These are phyloP conservation scores for Apiospora aurea DNA, from an alignment of 2,329 filamentous ascomycete genomes.

Conservation along the genomic window DNA sequence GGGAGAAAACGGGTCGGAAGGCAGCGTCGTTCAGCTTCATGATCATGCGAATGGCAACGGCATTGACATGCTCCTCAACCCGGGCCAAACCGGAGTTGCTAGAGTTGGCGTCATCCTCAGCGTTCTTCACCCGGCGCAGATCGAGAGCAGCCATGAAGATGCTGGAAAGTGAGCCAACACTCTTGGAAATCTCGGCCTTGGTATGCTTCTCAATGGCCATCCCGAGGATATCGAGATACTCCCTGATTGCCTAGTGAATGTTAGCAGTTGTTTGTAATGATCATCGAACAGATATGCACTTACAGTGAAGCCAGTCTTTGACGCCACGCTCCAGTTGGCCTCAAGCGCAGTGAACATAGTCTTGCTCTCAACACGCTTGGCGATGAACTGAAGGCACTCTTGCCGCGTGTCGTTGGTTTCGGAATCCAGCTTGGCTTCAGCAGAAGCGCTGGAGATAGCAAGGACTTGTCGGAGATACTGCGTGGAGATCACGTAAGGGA, in stretches of 20 bases:
- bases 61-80: conserved; percentile 71
- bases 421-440: conserved; percentile 65
- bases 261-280: conserved; percentile 38
- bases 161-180: conserved; percentile 72
- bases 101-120: conserved; percentile 52
- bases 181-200: conserved; percentile 81
- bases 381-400: conserved; percentile 76
- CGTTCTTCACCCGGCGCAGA: conserved; percentile 63
- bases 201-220: conserved; percentile 77
- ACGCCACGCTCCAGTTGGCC: conserved; percentile 73
- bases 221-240: conserved; percentile 74
- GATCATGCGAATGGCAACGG: conserved; percentile 84
- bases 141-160: conserved; percentile 69
- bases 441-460: conserved; percentile 74
- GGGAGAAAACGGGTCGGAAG: conserved; percentile 90
- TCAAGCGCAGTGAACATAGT: conserved; percentile 78
- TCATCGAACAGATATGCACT: conserved; percentile 41
- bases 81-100: conserved; percentile 57
- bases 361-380: conserved; percentile 78
- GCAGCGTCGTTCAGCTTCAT: conserved; percentile 95
- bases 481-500: conserved; percentile 89
- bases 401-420: conserved; percentile 70
- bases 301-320: conserved; percentile 67
- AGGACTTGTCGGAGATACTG: conserved; percentile 77
- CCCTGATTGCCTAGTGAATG: conserved; percentile 63